Base-by-base conservation (phyloP, 208 protist species). In the Acanthamoeba sp. region DNA sequence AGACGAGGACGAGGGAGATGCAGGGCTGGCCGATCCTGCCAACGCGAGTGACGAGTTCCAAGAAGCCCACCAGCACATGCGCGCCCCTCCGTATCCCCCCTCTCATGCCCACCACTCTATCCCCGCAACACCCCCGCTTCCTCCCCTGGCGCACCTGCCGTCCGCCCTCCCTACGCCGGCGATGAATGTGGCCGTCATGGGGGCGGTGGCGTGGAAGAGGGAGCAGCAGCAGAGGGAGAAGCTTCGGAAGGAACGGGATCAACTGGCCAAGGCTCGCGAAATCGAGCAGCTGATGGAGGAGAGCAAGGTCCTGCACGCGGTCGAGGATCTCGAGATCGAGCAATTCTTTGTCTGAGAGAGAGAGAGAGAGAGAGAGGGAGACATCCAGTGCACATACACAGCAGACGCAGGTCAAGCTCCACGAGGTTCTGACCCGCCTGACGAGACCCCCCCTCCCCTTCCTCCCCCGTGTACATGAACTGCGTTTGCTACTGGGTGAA, bases 311-410 rank as follows among this genome's bases (percentile, higher is more conserved):
- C 73, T 29, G 9, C 34, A 2, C 42, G 38, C 22, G 38, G 73
- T 40, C 6, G 73, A 84, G 73, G 20, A 62, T 5, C 73, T 84
- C 12, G 73, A 84, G 73, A 84, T 84, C 20, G 73, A 84, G n/a
- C 73, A 84, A 22, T 84, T 84, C 40, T 84, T 84, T 20, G 73
- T 22, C 40, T 84, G 73, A 84, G 20, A n/a, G n/a, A n/a, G n/a
- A n/a, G n/a, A n/a, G n/a, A n/a, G n/a, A n/a, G n/a, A n/a, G n/a
- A n/a, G n/a, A n/a, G n/a, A n/a, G n/a, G n/a, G n/a, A n/a, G n/a
- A n/a, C n/a, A n/a, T n/a, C n/a, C n/a, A n/a, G n/a, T n/a, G n/a
- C n/a, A n/a, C n/a, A n/a, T n/a, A n/a, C n/a, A n/a, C n/a, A n/a
- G n/a, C n/a, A n/a, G n/a, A n/a, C n/a, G n/a, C n/a, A n/a, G n/a